phyloP scores from a whole-genome alignment of 305 asterid species.

The Fraxinus velutina region DNA sequence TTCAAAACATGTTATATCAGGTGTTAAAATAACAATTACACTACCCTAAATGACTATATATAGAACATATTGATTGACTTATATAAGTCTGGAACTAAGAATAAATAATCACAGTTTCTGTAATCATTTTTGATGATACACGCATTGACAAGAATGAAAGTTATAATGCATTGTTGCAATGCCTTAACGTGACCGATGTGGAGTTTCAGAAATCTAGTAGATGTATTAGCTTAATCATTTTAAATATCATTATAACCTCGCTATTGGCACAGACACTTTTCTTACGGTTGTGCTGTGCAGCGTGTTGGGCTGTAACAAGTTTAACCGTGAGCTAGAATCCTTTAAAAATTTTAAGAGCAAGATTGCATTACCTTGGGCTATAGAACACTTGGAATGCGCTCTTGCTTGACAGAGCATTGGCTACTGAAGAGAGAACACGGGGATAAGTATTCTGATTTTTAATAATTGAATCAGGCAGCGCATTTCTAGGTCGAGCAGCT shows the following conservation, averaged over 20 bases:
- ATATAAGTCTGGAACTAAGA: neutral
- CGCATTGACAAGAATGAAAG: neutral
- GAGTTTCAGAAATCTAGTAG: neutral
- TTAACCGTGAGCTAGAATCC: neutral
- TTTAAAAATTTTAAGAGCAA: neutral
- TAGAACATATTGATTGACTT: neutral
- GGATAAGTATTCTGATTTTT: slow-evolving; percentile 68
- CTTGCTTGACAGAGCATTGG: slow-evolving; percentile 61
- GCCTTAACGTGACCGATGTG: neutral
- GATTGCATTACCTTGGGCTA: slow-evolving; percentile 66
- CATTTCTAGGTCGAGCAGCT: slow-evolving; percentile 87
- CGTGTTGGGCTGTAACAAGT: neutral
- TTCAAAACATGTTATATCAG: neutral
- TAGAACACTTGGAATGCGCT: slow-evolving; percentile 60
- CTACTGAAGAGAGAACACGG: slow-evolving; percentile 66
- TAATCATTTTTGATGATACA: neutral
- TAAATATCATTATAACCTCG: neutral
- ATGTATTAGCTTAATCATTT: neutral
- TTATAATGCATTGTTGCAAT: neutral
- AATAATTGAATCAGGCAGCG: slow-evolving; percentile 73
- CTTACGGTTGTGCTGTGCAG: neutral
- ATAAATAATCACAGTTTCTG: neutral
- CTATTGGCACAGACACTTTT: neutral
- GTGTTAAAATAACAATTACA: neutral
- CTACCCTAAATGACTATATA: neutral